Evolutionary conservation across 2,329 filamentous ascomycete genomes (phyloP).

Genomic region (Fusarium azukiicola): DNA sequence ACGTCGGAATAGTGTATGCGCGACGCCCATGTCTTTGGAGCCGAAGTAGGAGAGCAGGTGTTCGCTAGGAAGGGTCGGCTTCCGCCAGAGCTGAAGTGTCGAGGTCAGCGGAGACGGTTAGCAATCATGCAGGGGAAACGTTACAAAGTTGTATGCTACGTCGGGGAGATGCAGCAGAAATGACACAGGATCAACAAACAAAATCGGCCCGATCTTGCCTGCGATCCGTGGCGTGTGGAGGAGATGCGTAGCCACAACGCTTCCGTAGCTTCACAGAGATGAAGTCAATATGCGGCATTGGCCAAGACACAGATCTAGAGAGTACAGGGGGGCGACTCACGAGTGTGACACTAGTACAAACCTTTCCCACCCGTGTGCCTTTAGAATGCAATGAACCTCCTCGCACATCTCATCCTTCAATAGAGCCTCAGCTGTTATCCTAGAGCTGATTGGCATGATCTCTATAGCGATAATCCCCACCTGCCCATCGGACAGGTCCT

Average conservation of each 20-base stretch:
- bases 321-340: conserved; percentile 40
- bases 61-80: conserved; percentile 74
- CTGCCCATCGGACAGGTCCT: background rate
- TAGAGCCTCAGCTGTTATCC: conserved; percentile 74
- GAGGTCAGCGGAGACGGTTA: conserved; percentile 28
- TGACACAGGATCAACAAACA: conserved; percentile 81
- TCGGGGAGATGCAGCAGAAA: conserved; percentile 81
- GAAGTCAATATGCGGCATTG: background rate
- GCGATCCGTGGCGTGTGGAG: conserved; percentile 65
- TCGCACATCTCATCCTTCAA: conserved; percentile 30
- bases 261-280: conserved; percentile 68
- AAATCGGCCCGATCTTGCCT: conserved; percentile 66
- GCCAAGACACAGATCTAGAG: background rate
- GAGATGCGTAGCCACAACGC: conserved; percentile 76
- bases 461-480: conserved; percentile 79
- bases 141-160: conserved; percentile 80
- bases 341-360: conserved; percentile 76
- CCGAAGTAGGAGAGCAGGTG: conserved; percentile 81
- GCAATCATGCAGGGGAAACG: background rate
- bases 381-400: conserved; percentile 75
- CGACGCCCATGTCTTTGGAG: conserved; percentile 77
- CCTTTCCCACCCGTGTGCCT: conserved; percentile 71
- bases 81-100: conserved; percentile 59
- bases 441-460: conserved; percentile 78
- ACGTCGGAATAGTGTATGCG: conserved; percentile 76